phyloP scores from a whole-genome alignment of 805 yeast genomes.

The Saturnispora silvae region DNA sequence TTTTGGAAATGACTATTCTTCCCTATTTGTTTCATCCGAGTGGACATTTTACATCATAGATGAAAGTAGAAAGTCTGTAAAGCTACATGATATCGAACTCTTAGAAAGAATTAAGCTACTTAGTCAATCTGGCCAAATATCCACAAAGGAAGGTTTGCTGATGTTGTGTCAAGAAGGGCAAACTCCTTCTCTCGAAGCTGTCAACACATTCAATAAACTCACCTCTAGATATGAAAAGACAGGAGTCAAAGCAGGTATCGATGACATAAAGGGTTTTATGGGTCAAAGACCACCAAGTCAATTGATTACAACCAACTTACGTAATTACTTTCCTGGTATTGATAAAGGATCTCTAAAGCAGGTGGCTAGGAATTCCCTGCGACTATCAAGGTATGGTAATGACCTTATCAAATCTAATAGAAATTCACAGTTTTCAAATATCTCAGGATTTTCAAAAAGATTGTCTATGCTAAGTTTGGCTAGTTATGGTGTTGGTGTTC shows the following conservation, averaged over 20 bases:
- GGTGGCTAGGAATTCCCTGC: constrained; percentile 74
- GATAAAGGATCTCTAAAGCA: constrained; percentile 59
- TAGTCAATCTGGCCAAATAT: neutral
- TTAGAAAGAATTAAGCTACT: neutral
- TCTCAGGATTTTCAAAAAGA: constrained; percentile 12
- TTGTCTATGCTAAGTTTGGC: constrained; percentile 21
- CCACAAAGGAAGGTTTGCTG: constrained; percentile 17
- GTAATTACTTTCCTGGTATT: constrained; percentile 87
- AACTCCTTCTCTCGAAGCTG: constrained; percentile 51
- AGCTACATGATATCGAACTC: constrained; percentile 3
- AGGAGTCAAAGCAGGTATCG: neutral
- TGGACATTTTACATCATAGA: constrained; percentile 6
- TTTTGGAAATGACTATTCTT: neutral
- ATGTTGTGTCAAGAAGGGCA: constrained; percentile 58
- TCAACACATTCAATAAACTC: constrained; percentile 38
- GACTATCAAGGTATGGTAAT: constrained; percentile 48
- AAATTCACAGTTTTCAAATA: constrained; percentile 14
- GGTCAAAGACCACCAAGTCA: constrained; percentile 94
- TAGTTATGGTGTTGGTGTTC: constrained; percentile 22
- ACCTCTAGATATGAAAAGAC: neutral
- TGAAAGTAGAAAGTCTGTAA: constrained; percentile 1
- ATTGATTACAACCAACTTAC: constrained; percentile 76
- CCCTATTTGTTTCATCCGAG: constrained; percentile 1
- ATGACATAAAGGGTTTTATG: constrained; percentile 32
- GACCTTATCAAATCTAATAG: constrained; percentile 15